These are phyloP conservation scores for Phialophora expanda DNA, from an alignment of 2,329 filamentous ascomycete species.

Conservation along the genomic window DNA sequence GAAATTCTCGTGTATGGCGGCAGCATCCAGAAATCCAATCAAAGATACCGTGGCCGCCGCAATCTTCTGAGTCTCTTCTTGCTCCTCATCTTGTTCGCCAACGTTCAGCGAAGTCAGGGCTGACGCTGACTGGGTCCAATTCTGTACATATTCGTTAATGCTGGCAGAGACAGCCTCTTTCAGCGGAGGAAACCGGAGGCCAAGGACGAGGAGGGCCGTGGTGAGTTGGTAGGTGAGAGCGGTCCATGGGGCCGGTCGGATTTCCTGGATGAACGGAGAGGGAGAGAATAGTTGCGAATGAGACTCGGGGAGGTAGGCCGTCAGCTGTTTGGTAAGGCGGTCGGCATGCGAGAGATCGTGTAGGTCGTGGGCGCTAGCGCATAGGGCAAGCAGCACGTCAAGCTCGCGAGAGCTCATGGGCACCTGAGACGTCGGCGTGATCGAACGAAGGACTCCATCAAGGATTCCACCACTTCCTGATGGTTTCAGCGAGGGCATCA, in stretches of 20 bases:
- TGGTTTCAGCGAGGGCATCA: conserved; percentile 40
- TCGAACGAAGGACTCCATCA: conserved; percentile 47
- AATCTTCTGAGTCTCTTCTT: conserved; percentile 65
- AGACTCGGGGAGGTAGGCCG: conserved; percentile 83
- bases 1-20: conserved; percentile 76
- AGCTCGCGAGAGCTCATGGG: conserved; percentile 77
- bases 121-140: conserved; percentile 68
- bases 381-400: conserved; percentile 87
- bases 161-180: conserved; percentile 69
- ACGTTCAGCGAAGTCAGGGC: conserved; percentile 61
- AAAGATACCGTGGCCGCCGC: conserved; percentile 81
- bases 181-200: conserved; percentile 71
- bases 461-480: conserved; percentile 41
- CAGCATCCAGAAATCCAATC: conserved; percentile 87
- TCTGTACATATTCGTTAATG: conserved; percentile 73
- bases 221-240: conserved; percentile 78
- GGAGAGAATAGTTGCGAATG: conserved; percentile 77
- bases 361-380: conserved; percentile 82
- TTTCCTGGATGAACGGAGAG: conserved; percentile 80
- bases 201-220: conserved; percentile 79
- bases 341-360: conserved; percentile 73
- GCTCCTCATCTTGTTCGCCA: conserved; percentile 60
- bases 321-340: conserved; percentile 76
- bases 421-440: conserved; percentile 46
- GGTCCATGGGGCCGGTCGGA: conserved; percentile 90